Percentiles rank a stretch among this genome's conserved stretches.
These are phyloP conservation scores for Arxiozyma slooffiae DNA, from an alignment of 1,139 yeast species.

Conservation along the genomic window DNA sequence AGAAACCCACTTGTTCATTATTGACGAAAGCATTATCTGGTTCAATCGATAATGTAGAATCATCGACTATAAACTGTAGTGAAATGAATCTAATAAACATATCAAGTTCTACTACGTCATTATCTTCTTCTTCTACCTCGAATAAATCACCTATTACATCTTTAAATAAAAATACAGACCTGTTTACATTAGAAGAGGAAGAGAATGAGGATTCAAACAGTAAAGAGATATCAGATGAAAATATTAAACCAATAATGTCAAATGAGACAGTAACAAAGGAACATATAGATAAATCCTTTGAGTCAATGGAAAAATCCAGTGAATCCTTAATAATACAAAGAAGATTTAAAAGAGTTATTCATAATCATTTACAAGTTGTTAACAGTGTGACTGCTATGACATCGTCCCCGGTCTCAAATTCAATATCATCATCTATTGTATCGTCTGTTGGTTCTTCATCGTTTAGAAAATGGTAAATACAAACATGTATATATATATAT, in stretches of 20 bases:
- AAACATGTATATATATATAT: not conserved
- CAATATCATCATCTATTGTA: conserved; percentile 5
- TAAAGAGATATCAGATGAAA: not conserved
- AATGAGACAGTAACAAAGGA: not conserved
- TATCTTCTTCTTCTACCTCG: not conserved
- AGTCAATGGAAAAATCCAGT: not conserved
- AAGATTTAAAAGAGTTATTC: conserved; percentile 4
- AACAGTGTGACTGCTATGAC: conserved; percentile 3
- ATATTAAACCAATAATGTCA: not conserved
- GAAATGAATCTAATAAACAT: not conserved
- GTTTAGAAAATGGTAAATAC: conserved; percentile 4
- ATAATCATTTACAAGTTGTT: conserved; percentile 6
- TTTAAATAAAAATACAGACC: conserved; percentile 1
- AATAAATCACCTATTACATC: not conserved
- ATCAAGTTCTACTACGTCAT: not conserved
- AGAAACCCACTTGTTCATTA: not conserved
- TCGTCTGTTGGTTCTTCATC: conserved; percentile 7
- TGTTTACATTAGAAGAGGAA: conserved; percentile 5
- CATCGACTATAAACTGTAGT: not conserved
- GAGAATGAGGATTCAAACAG: not conserved
- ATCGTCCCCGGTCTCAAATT: conserved; percentile 1
- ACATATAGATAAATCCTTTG: not conserved
- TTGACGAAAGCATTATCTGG: not conserved
- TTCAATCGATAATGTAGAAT: not conserved
- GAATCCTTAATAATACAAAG: not conserved